These are phyloP conservation scores for Heliocybe sulcata DNA, from an alignment of 1,284 basidiomycete genomes.

Conservation along the genomic window DNA sequence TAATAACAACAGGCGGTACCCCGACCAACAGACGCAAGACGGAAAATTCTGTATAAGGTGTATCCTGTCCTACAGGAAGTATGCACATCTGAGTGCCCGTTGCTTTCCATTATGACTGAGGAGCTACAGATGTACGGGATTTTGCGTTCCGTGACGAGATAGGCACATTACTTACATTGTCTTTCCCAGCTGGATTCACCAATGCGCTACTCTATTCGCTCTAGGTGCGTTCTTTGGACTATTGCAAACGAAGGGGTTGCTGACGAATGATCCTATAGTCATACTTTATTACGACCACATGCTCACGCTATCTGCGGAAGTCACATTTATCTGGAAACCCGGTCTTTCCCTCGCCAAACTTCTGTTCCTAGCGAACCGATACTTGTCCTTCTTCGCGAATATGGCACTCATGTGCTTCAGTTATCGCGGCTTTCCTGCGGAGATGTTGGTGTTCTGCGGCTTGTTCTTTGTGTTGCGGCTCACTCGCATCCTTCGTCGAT, in stretches of 20 bases:
- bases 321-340: slow-evolving; percentile 4
- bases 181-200: too few species aligned
- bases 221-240: too few species aligned
- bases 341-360: neutral
- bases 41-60: too few species aligned
- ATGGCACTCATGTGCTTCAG: neutral
- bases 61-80: too few species aligned
- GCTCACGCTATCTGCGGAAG: slow-evolving; percentile 6
- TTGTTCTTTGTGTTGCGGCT: too few species aligned
- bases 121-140: neutral
- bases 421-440: neutral
- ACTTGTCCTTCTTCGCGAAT: slow-evolving; percentile 1
- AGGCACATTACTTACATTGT: too few species aligned
- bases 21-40: too few species aligned
- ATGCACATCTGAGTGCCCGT: neutral
- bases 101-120: neutral
- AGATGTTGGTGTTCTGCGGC: neutral
- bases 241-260: neutral
- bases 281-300: slow-evolving; percentile 5
- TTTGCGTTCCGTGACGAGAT: neutral
- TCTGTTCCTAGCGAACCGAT: slow-evolving; percentile 6
- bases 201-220: too few species aligned
- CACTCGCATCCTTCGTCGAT: neutral
- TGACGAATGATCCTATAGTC: neutral
- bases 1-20: too few species aligned